Conservation (phyloP, 2,329 filamentous ascomycete species). For the Stagonosporopsis chrysanthemi region DNA sequence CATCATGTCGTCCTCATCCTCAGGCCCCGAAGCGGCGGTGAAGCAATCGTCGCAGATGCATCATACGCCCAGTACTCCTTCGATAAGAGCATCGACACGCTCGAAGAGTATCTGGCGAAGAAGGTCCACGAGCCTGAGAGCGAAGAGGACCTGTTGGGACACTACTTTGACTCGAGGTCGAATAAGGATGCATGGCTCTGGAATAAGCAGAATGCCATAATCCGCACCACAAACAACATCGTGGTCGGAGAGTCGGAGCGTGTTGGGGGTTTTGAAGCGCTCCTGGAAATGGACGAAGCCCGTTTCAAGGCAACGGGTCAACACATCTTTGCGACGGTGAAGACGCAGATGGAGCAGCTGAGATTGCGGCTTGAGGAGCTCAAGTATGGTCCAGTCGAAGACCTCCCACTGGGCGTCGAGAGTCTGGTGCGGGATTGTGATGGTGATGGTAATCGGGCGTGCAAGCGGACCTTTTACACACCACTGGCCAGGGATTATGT, state of each 20-base stretch:
- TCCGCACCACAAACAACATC: slow-evolving; percentile 2
- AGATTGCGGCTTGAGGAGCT: not conserved
- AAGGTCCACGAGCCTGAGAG: not conserved
- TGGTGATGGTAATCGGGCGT: not conserved
- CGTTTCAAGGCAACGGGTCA: not conserved
- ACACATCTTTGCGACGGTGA: not conserved
- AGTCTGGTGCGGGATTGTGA: not conserved
- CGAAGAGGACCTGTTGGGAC: not conserved
- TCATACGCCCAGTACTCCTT: slow-evolving; percentile 5
- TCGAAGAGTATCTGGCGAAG: not conserved
- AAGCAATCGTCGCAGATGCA: slow-evolving; percentile 3
- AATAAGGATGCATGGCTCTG: not conserved
- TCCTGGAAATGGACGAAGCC: not conserved
- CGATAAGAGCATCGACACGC: not conserved
- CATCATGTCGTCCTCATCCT: not conserved
- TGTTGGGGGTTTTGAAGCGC: not conserved
- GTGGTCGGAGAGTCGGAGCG: not conserved
- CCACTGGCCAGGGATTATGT: no score
- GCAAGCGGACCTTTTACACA: not conserved
- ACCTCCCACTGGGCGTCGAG: not conserved
- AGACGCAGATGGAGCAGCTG: not conserved
- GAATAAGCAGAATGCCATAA: not conserved
- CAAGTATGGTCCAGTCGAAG: not conserved
- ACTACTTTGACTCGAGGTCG: no score
- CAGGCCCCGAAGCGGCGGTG: no score